Evolutionary conservation across 192 early-diverging fungal genomes (phyloP).

Genomic region (Podila minutissima): DNA sequence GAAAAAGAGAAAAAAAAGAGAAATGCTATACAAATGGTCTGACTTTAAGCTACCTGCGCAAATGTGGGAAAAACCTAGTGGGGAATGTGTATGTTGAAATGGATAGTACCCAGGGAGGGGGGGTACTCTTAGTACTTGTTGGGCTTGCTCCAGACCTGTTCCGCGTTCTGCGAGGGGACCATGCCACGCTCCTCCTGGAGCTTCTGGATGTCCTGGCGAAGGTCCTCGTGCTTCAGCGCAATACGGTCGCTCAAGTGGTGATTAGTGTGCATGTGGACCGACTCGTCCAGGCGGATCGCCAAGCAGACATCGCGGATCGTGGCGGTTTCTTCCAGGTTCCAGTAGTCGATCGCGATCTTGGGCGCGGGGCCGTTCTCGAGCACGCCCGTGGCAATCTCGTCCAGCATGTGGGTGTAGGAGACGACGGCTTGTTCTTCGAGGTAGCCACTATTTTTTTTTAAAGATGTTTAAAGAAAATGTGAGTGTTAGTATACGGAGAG

Average conservation of each 20-base stretch:
- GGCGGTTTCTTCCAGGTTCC: slow-evolving; percentile 77
- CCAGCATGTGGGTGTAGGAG: slow-evolving; percentile 89
- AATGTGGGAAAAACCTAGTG: not conserved
- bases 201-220: slow-evolving; percentile 38
- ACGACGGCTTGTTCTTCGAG: slow-evolving; percentile 94
- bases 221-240: slow-evolving; percentile 43
- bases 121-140: slow-evolving; percentile 33
- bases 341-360: slow-evolving; percentile 87
- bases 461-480: too few species aligned
- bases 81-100: not conserved
- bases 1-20: too few species aligned
- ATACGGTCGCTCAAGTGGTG: slow-evolving; percentile 85
- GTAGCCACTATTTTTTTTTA: slow-evolving; percentile 67
- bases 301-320: slow-evolving; percentile 87
- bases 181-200: slow-evolving; percentile 45
- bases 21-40: not conserved
- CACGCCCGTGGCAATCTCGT: slow-evolving; percentile 82
- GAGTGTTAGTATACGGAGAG: too few species aligned
- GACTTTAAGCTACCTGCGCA: not conserved
- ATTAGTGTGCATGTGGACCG: slow-evolving; percentile 90
- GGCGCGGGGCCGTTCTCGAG: slow-evolving; percentile 81
- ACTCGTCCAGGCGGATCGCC: slow-evolving; percentile 91
- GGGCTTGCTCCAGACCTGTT: slow-evolving; percentile 36
- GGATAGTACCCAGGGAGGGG: not conserved
- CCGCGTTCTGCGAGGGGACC: slow-evolving; percentile 37